Evolutionary conservation across 2,329 filamentous ascomycete genomes (phyloP).

Genomic region (Didymella keratinophila): DNA sequence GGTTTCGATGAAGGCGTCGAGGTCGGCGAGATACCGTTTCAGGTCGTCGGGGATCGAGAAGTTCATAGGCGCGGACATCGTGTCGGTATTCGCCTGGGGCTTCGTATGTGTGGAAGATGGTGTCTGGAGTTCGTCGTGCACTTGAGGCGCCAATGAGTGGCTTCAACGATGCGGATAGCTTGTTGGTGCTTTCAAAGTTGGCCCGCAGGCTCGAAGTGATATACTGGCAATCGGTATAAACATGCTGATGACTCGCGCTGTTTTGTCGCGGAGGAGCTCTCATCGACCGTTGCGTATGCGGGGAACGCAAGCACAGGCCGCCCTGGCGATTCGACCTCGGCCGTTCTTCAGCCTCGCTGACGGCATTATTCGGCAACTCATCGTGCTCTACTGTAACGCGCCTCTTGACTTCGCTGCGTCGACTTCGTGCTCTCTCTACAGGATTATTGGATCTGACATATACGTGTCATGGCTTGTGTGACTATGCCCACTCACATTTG

Average conservation of each 20-base stretch:
- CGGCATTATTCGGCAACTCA: slow-evolving; percentile 14
- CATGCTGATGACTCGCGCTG: slow-evolving; percentile 43
- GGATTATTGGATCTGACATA: too few relatives aligned
- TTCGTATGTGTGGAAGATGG: too few relatives aligned
- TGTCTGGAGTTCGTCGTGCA: too few relatives aligned
- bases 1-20: slow-evolving; percentile 65
- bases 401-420: neutral
- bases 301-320: slow-evolving; percentile 14
- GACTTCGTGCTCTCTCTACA: neutral
- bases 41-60: slow-evolving; percentile 64
- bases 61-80: slow-evolving; percentile 24
- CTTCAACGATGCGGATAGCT: slow-evolving; percentile 12
- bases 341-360: neutral
- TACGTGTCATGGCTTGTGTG: too few relatives aligned
- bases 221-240: slow-evolving; percentile 25
- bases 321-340: slow-evolving; percentile 14
- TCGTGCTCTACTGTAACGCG: neutral
- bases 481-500: too few relatives aligned
- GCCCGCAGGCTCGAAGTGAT: slow-evolving; percentile 12
- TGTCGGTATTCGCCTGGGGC: too few relatives aligned
- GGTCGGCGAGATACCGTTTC: slow-evolving; percentile 55
- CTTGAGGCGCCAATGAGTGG: slow-evolving; percentile 10
- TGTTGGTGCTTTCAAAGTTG: neutral
- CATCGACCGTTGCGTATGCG: slow-evolving; percentile 11
- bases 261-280: slow-evolving; percentile 12